Percentiles rank a stretch among this genome's conserved stretches.
phyloP scores from a whole-genome alignment of 148 eudicot species.

The Gaultheria prostrata region DNA sequence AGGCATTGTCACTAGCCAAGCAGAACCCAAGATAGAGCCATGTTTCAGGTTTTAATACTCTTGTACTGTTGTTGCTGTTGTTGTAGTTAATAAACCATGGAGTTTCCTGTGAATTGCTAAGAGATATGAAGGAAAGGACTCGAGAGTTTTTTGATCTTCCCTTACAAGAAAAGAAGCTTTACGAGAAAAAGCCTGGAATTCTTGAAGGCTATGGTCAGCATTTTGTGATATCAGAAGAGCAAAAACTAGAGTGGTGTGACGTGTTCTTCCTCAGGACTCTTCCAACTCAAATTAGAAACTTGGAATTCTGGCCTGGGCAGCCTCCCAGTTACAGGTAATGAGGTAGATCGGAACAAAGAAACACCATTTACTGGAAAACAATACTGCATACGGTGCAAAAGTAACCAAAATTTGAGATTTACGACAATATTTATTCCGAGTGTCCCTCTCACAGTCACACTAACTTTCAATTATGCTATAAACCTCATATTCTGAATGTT shows the following conservation, averaged over 20 bases:
- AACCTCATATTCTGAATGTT: too few relatives aligned
- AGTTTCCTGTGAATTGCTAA: slow-evolving; percentile 1
- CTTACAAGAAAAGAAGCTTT: slow-evolving; percentile 18
- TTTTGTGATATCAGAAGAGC: slow-evolving; percentile 26
- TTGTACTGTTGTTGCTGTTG: too few relatives aligned
- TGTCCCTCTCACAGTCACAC: too few relatives aligned
- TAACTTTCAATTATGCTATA: too few relatives aligned
- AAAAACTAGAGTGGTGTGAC: slow-evolving; percentile 29
- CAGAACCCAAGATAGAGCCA: too few relatives aligned
- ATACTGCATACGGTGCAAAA: too few relatives aligned
- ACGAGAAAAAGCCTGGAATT: slow-evolving; percentile 20
- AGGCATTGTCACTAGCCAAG: too few relatives aligned
- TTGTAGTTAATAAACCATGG: slow-evolving; percentile 22
- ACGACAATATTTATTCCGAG: too few relatives aligned
- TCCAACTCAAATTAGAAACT: slow-evolving; percentile 14
- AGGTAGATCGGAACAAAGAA: too few relatives aligned
- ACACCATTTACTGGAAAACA: too few relatives aligned
- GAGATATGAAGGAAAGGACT: slow-evolving; percentile 8
- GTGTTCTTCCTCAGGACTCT: slow-evolving; percentile 18
- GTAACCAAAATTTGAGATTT: too few relatives aligned
- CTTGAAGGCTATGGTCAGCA: slow-evolving; percentile 29
- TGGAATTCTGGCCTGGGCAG: slow-evolving; percentile 19
- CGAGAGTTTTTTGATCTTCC: slow-evolving; percentile 20
- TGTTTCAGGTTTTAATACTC: too few relatives aligned
- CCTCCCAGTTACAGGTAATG: neutral